These are phyloP conservation scores for Xanthoparmelia taractica DNA, from an alignment of 495 filamentous ascomycete species.

Conservation along the genomic window DNA sequence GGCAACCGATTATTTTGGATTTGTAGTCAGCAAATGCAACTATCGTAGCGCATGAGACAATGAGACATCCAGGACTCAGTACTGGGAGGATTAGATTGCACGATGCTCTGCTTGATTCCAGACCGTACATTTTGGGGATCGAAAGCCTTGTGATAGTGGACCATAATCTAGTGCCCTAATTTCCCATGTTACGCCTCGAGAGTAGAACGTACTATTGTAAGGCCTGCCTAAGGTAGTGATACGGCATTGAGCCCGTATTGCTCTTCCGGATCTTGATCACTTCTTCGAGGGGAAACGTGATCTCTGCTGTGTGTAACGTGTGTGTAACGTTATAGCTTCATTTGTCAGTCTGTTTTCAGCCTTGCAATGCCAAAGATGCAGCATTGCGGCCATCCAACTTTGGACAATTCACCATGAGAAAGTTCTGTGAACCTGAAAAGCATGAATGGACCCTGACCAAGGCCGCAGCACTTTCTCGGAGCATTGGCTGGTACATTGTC, in stretches of 20 bases:
- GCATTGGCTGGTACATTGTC: neutral
- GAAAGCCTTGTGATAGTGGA: neutral
- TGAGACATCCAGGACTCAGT: neutral
- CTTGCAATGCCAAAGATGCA: neutral
- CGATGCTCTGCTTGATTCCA: too few relatives aligned
- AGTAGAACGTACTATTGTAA: neutral
- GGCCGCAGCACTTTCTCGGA: too few relatives aligned
- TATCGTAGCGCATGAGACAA: neutral
- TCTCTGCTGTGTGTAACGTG: neutral
- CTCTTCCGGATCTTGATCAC: neutral
- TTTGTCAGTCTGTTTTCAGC: too few relatives aligned
- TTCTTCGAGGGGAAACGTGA: neutral
- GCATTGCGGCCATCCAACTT: neutral
- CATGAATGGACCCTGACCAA: neutral
- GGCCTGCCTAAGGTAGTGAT: neutral
- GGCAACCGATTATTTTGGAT: neutral
- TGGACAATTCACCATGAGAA: neutral
- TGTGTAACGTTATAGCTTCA: neutral
- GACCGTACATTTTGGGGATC: too few relatives aligned
- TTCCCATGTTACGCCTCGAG: neutral
- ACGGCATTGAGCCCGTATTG: neutral
- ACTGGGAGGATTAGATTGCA: neutral
- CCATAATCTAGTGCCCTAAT: neutral
- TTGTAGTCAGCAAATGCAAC: neutral
- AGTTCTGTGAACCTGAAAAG: neutral